A percentile compares a stretch with the other conserved stretches of the same genome.
Conservation (phyloP, 176 grass and related monocot genomes). For the Raddia distichophylla region DNA sequence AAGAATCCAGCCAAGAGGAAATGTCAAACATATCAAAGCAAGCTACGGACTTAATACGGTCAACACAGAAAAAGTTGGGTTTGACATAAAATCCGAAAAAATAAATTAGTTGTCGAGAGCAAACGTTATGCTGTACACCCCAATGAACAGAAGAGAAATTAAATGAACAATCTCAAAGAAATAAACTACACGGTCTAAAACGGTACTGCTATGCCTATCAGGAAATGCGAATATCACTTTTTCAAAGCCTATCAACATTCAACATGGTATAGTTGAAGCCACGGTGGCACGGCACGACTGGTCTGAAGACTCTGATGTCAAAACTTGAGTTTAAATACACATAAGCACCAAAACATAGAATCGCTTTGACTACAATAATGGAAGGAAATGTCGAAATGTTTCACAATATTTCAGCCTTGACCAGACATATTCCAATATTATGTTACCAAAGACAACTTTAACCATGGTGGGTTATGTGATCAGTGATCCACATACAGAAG, state of each 20-base stretch:
- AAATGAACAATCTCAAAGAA: background rate
- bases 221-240: conserved; percentile 17
- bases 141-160: background rate
- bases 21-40: conserved; percentile 21
- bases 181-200: background rate
- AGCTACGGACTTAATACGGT: background rate
- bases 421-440: background rate
- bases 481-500: conserved; percentile 14
- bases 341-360: conserved; percentile 16
- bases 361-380: background rate
- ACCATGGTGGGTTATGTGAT: background rate
- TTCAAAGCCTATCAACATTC: conserved; percentile 2
- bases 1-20: background rate
- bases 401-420: background rate
- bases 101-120: background rate
- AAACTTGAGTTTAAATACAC: conserved; percentile 1
- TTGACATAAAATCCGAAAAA: background rate
- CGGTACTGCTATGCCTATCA: background rate
- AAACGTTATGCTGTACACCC: conserved; percentile 1
- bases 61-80: conserved; percentile 5
- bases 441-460: background rate
- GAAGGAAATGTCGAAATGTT: background rate
- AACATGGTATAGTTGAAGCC: background rate
- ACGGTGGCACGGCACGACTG: background rate
- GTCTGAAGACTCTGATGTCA: background rate